Percentiles rank a stretch among this genome's conserved stretches.
phyloP scores from a whole-genome alignment of 2,329 filamentous ascomycete genomes.

The Lecanicillium sp. region DNA sequence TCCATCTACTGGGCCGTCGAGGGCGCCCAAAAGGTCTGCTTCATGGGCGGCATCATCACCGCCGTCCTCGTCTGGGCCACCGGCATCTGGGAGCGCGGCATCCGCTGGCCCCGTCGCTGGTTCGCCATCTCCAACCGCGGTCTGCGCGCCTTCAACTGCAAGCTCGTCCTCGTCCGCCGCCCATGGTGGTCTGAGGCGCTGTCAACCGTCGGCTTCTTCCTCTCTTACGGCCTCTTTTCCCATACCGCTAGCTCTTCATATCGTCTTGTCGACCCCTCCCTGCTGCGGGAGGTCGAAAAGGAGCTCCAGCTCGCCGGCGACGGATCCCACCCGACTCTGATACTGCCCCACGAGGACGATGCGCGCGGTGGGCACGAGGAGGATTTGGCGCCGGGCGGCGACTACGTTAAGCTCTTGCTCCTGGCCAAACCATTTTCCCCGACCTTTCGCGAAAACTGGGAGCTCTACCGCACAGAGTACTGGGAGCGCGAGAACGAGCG shows the following conservation, averaged over 20 bases:
- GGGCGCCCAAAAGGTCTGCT: conserved; percentile 80
- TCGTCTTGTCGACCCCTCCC: conserved; percentile 64
- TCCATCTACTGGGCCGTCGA: conserved; percentile 96
- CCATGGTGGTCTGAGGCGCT: conserved; percentile 75
- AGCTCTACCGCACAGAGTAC: conserved; percentile 87
- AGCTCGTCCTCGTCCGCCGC: conserved; percentile 82
- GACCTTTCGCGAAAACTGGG: conserved; percentile 95
- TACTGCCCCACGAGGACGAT: conserved; percentile 46
- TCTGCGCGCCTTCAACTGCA: conserved; percentile 87
- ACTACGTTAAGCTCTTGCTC: conserved; percentile 84
- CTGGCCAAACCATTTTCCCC: conserved; percentile 93
- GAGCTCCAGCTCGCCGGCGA: conserved; percentile 45
- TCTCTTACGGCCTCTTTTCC: conserved; percentile 69
- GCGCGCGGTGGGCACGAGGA: conserved; percentile 72
- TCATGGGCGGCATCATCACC: conserved; percentile 86
- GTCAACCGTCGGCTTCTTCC: conserved; percentile 67
- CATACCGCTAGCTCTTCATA: conserved; percentile 64
- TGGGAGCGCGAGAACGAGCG: conserved; percentile 97
- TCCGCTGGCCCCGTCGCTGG: conserved; percentile 91
- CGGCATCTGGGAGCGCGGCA: conserved; percentile 91
- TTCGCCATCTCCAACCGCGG: conserved; percentile 84
- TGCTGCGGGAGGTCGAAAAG: conserved; percentile 55
- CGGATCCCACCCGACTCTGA: conserved; percentile 33
- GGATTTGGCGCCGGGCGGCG: conserved; percentile 82
- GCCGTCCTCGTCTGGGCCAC: conserved; percentile 86